A percentile compares a stretch with the other conserved stretches of the same genome.
These are phyloP conservation scores for Physcomitrellopsis africana DNA, from an alignment of 225 moss, liverwort and hornwort genomes.

Conservation along the genomic window DNA sequence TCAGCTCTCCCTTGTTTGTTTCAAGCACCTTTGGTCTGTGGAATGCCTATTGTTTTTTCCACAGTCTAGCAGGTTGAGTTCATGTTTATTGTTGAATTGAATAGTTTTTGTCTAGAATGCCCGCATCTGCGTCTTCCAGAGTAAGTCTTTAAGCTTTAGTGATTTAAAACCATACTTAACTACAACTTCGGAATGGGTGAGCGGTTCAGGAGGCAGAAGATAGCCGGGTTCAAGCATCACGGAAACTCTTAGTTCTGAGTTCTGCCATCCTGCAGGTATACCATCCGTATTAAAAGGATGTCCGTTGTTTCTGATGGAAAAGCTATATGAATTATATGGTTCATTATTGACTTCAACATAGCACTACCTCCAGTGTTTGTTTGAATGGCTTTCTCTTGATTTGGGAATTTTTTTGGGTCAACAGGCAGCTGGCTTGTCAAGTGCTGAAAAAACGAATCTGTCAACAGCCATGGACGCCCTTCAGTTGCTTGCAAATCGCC, in stretches of 20 bases:
- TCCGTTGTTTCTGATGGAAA: neutral
- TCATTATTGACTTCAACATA: too few species aligned
- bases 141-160: neutral
- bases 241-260: conserved; percentile 69
- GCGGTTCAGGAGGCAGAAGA: conserved; percentile 78
- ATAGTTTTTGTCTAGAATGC: neutral
- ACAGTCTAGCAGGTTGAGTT: neutral
- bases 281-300: neutral
- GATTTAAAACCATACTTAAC: conserved; percentile 15
- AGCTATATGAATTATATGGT: neutral
- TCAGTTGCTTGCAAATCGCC: conserved; percentile 64
- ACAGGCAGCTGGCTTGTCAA: conserved; percentile 78
- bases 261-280: conserved; percentile 78
- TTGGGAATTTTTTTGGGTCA: neutral
- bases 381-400: neutral
- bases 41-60: conserved; percentile 1
- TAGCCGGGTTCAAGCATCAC: conserved; percentile 67
- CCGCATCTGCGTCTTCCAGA: neutral
- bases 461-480: conserved; percentile 75
- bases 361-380: neutral
- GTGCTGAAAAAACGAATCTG: conserved; percentile 53
- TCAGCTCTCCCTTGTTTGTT: neutral
- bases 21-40: neutral
- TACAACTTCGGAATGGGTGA: conserved; percentile 30
- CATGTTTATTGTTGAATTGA: neutral